A percentile compares a stretch with the other conserved stretches of the same genome.
Conservation (phyloP, 495 filamentous ascomycete species). For the Immersiella caudata region DNA sequence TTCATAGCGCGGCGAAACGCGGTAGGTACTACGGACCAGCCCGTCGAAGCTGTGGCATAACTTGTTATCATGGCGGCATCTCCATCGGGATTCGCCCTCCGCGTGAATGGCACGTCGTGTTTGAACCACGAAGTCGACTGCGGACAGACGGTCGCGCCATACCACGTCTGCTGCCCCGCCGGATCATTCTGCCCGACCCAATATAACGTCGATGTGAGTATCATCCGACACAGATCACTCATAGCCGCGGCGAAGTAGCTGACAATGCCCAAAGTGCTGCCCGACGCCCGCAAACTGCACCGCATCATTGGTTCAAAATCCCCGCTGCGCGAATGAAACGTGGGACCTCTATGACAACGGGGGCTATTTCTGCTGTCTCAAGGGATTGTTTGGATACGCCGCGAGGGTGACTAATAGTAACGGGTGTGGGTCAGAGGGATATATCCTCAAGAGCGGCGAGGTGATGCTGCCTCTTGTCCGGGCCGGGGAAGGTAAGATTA, state of each 20-base stretch:
- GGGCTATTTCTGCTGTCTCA: slow-evolving; percentile 13
- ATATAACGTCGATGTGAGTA: slow-evolving; percentile 15
- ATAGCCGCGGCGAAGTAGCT: too few relatives aligned
- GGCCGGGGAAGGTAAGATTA: slow-evolving; percentile 7
- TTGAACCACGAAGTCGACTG: slow-evolving; percentile 13
- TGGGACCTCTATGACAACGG: slow-evolving; percentile 16
- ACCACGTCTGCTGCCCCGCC: slow-evolving; percentile 13
- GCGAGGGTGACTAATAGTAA: slow-evolving; percentile 11
- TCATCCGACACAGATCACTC: too few relatives aligned
- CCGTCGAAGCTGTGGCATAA: too few relatives aligned
- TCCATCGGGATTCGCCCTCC: slow-evolving; percentile 12
- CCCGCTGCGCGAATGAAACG: slow-evolving; percentile 12
- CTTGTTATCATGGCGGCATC: slow-evolving; percentile 16
- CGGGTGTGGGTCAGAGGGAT: slow-evolving; percentile 11
- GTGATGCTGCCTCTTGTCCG: slow-evolving; percentile 9
- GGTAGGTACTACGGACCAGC: too few relatives aligned
- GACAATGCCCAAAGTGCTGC: slow-evolving; percentile 7
- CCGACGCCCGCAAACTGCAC: slow-evolving; percentile 12
- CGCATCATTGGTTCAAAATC: background rate
- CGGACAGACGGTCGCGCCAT: background rate
- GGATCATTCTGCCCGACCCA: slow-evolving; percentile 10
- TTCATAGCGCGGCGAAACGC: too few relatives aligned
- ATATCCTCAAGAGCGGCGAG: slow-evolving; percentile 16
- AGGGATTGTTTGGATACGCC: slow-evolving; percentile 13
- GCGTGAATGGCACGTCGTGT: slow-evolving; percentile 7